Conservation (phyloP, 1,284 basidiomycete genomes). For the Leccinum proximum region DNA sequence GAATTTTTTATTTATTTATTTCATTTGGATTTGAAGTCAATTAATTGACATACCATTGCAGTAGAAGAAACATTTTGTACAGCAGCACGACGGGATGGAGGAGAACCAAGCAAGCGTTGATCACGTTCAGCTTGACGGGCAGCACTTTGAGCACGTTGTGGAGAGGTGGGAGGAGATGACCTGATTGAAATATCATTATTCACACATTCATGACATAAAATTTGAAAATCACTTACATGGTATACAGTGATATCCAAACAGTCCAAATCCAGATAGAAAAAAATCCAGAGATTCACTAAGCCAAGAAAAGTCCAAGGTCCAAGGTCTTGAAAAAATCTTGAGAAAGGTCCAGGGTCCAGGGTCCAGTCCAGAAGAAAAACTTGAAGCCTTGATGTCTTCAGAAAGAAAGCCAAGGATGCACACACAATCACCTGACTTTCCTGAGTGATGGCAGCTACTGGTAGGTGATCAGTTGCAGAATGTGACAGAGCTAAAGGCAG, state of each 20-base stretch:
- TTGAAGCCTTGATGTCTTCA: neutral
- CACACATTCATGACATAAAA: too few relatives aligned
- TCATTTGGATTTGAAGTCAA: too few relatives aligned
- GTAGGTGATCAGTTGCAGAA: neutral
- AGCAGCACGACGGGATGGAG: neutral
- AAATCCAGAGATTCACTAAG: too few relatives aligned
- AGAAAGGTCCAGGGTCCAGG: neutral
- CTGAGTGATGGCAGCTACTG: neutral
- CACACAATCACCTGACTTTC: neutral
- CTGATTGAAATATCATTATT: neutral
- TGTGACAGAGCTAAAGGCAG: neutral
- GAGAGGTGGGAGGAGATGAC: slow-evolving; percentile 1
- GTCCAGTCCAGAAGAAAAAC: neutral
- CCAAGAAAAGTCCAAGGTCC: neutral
- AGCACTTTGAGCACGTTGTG: neutral
- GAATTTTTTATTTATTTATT: too few relatives aligned
- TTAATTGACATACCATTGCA: too few relatives aligned
- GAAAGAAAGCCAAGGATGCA: neutral
- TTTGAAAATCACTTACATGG: too few relatives aligned
- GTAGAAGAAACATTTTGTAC: too few relatives aligned
- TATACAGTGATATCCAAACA: neutral
- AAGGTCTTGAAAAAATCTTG: neutral
- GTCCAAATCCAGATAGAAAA: neutral
- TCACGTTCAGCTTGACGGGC: neutral
- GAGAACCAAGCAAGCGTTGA: slow-evolving; percentile 3